A percentile compares a stretch with the other conserved stretches of the same genome.
Conservation (phyloP, 2,329 filamentous ascomycete species). For the Penicillium sp. region DNA sequence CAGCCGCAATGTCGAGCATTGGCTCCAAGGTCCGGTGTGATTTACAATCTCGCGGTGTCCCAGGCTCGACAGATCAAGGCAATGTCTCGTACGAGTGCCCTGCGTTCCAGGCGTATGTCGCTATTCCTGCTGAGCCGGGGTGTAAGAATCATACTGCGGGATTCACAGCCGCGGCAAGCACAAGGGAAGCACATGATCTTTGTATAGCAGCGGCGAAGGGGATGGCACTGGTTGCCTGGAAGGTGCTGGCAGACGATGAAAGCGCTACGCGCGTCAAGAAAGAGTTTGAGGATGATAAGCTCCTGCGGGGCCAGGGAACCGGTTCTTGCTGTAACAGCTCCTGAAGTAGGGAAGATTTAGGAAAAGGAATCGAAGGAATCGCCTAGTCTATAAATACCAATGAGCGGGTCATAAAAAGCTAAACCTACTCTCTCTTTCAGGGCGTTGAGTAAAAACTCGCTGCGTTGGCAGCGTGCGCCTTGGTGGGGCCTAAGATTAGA, state of each 20-base stretch:
- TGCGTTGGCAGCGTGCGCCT: too few relatives aligned
- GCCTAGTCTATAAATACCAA: too few relatives aligned
- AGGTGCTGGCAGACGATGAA: slow-evolving; percentile 33
- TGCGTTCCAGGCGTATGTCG: slow-evolving; percentile 56
- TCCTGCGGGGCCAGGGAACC: too few relatives aligned
- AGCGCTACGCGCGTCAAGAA: too few relatives aligned
- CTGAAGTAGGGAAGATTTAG: too few relatives aligned
- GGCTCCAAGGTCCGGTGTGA: slow-evolving; percentile 45
- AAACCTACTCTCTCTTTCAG: too few relatives aligned
- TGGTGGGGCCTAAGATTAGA: too few relatives aligned
- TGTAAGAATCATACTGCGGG: slow-evolving; percentile 43
- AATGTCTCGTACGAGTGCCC: slow-evolving; percentile 57
- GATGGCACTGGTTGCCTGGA: slow-evolving; percentile 47
- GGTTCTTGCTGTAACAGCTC: too few relatives aligned
- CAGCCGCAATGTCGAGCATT: slow-evolving; percentile 48
- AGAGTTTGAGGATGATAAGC: too few relatives aligned
- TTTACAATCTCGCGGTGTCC: slow-evolving; percentile 29
- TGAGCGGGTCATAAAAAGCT: too few relatives aligned
- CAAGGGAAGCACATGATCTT: slow-evolving; percentile 46
- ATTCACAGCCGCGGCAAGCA: slow-evolving; percentile 53
- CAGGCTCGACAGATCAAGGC: slow-evolving; percentile 30
- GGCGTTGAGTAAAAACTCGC: too few relatives aligned
- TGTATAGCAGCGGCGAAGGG: slow-evolving; percentile 53
- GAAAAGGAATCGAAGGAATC: too few relatives aligned
- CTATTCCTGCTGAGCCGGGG: slow-evolving; percentile 46